A percentile compares a stretch with the other conserved stretches of the same genome.
phyloP scores from a whole-genome alignment of 2,329 filamentous ascomycete species.

The Arthrobotrys pseudoclavata region DNA sequence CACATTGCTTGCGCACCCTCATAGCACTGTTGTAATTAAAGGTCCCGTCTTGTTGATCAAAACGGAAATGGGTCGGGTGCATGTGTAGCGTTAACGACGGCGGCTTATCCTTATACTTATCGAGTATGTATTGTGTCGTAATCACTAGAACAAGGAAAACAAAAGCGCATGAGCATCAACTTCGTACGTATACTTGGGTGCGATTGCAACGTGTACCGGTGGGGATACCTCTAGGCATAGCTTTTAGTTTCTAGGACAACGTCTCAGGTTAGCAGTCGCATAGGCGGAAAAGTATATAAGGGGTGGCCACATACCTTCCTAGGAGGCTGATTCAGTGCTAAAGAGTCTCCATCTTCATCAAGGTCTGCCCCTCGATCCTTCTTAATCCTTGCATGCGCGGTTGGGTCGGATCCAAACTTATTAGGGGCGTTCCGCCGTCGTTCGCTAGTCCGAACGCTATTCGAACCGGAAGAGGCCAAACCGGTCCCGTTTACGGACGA shows the following conservation, averaged over 20 bases:
- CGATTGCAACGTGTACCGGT: conserved; percentile 59
- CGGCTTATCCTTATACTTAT: conserved; percentile 78
- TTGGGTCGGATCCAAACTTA: conserved; percentile 49
- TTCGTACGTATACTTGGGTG: conserved; percentile 32
- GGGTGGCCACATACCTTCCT: conserved; percentile 41
- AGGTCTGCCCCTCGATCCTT: conserved; percentile 50
- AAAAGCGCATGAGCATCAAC: conserved; percentile 58
- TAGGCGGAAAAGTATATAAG: not conserved
- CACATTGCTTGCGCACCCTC: conserved; percentile 68
- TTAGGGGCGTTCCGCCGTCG: conserved; percentile 52
- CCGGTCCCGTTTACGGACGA: conserved; percentile 38
- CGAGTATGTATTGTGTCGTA: conserved; percentile 82
- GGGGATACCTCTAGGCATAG: conserved; percentile 60
- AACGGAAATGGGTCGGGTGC: conserved; percentile 86
- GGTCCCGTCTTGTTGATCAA: conserved; percentile 93
- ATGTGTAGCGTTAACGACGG: conserved; percentile 91
- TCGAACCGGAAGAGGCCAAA: conserved; percentile 41
- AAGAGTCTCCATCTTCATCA: conserved; percentile 57
- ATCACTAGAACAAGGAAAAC: conserved; percentile 71
- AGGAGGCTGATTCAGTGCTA: conserved; percentile 50
- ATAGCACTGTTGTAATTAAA: conserved; percentile 95
- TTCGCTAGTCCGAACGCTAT: conserved; percentile 57
- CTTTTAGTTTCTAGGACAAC: conserved; percentile 59
- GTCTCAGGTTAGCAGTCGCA: conserved; percentile 27
- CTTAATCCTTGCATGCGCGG: conserved; percentile 40